A percentile compares a stretch with the other conserved stretches of the same genome.
Evolutionary conservation across 495 filamentous ascomycete genomes (phyloP).

Genomic region (Podospora bellae-mahoneyi): DNA sequence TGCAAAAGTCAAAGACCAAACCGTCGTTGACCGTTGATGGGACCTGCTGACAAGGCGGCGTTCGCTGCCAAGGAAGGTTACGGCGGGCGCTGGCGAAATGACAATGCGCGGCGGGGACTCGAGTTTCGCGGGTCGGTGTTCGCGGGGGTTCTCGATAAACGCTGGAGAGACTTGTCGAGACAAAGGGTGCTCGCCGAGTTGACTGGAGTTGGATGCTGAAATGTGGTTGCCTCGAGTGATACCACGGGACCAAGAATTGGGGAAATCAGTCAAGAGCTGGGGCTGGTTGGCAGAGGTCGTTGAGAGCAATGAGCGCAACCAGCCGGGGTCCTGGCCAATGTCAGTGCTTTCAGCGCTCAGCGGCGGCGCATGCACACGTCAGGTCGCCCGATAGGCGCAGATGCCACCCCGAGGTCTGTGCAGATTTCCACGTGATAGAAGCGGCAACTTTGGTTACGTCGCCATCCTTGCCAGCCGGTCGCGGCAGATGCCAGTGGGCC

Average conservation of each 20-base stretch:
- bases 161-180: not conserved
- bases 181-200: conserved; percentile 8
- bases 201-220: conserved; percentile 1
- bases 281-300: conserved; percentile 20
- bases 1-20: conserved; percentile 6
- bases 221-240: conserved; percentile 15
- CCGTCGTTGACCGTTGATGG: not conserved
- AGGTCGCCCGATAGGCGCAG: conserved; percentile 22
- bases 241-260: conserved; percentile 27
- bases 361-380: conserved; percentile 26
- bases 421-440: conserved; percentile 25
- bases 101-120: conserved; percentile 2
- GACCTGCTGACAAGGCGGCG: conserved; percentile 5
- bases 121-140: not conserved
- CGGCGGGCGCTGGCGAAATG: conserved; percentile 3
- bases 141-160: not conserved
- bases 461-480: conserved; percentile 3
- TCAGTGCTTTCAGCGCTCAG: conserved; percentile 17
- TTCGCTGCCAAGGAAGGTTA: conserved; percentile 11
- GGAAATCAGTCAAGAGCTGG: conserved; percentile 13
- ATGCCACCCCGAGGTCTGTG: conserved; percentile 23
- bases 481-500: conserved; percentile 9
- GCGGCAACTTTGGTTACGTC: conserved; percentile 16
- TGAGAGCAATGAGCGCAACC: conserved; percentile 17
- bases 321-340: conserved; percentile 16